Evolutionary conservation across 1,139 yeast species (phyloP).

Genomic region (Meyerozyma athensensis): DNA sequence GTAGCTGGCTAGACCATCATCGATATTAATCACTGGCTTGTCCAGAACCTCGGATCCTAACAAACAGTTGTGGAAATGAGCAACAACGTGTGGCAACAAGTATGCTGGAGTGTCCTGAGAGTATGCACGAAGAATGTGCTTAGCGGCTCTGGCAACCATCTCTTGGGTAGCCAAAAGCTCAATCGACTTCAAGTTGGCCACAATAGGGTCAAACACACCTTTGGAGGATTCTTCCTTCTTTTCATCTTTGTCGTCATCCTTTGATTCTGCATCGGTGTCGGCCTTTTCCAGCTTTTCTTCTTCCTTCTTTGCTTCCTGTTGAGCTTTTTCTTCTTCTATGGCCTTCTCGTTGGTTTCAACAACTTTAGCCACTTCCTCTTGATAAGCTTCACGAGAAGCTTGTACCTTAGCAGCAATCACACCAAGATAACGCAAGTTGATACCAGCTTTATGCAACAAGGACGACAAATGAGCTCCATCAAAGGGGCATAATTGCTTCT

Average conservation of each 20-base stretch:
- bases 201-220: conserved; percentile 39
- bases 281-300: conserved; percentile 22
- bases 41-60: conserved; percentile 47
- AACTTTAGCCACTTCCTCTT: not conserved
- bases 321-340: conserved; percentile 15
- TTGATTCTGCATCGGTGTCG: conserved; percentile 28
- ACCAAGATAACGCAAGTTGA: conserved; percentile 87
- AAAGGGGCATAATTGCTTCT: conserved; percentile 59
- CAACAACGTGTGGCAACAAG: conserved; percentile 54
- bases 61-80: conserved; percentile 72
- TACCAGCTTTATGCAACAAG: conserved; percentile 73
- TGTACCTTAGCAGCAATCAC: conserved; percentile 38
- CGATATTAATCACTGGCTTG: conserved; percentile 40
- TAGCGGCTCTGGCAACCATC: conserved; percentile 72
- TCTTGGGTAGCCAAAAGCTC: conserved; percentile 54
- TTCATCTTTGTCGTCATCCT: conserved; percentile 15
- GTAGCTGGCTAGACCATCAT: conserved; percentile 37
- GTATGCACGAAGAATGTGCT: conserved; percentile 61
- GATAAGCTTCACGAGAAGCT: not conserved
- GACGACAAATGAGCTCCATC: conserved; percentile 75
- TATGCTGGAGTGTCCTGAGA: conserved; percentile 47
- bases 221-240: conserved; percentile 24
- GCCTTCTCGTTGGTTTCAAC: not conserved
- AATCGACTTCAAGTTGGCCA: conserved; percentile 44
- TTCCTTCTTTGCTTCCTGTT: conserved; percentile 25